Evolutionary conservation across 768 basidiomycete species (phyloP), one percentile per base, ranked within the genome.

Genomic region (Rhodosporidiobolus odoratus): DNA sequence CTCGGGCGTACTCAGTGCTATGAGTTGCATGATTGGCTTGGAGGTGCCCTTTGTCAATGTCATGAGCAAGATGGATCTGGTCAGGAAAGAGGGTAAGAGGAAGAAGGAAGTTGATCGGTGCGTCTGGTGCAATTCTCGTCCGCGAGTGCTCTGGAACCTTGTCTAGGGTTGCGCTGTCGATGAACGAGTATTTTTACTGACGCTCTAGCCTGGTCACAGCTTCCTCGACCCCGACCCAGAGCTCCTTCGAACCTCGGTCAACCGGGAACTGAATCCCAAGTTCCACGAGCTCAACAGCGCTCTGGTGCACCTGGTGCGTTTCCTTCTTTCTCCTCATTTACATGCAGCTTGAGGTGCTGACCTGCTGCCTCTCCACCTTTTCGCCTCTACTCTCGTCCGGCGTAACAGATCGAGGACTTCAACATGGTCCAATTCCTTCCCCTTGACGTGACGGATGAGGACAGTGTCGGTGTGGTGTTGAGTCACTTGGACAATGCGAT

Each of bases 61-160:
- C 79, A 92, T 99, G 90, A 95, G 92, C 53, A 99, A 99, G 81
- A 98, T 99, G 96, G 96, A 99, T 80, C 85, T 99, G 54, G 90
- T 98, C 56, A 71, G 80, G 23, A 76, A 74, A 54, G 74, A 71
- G n/a, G 72, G 72, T 12, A 77, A 80, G 75, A 83, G 83, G 59
- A 84, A 84, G 78, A 87, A 86, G 78, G 89, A 99, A 77, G 88
- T 97, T 59, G 89, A 92, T 38, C 86, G 92, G 88, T 90, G 76
- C 69, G 83, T 78, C 19, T 48, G 47, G 38, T n/a, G n/a, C n/a
- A n/a, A n/a, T n/a, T n/a, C n/a, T n/a, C n/a, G n/a, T n/a, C n/a
- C n/a, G n/a, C n/a, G n/a, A n/a, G n/a, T n/a, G n/a, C n/a, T n/a
- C n/a, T n/a, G n/a, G n/a, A n/a, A n/a, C n/a, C n/a, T n/a, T n/a